These are phyloP conservation scores for Exophiala oligosperma DNA, from an alignment of 2,329 filamentous ascomycete genomes.

Conservation along the genomic window DNA sequence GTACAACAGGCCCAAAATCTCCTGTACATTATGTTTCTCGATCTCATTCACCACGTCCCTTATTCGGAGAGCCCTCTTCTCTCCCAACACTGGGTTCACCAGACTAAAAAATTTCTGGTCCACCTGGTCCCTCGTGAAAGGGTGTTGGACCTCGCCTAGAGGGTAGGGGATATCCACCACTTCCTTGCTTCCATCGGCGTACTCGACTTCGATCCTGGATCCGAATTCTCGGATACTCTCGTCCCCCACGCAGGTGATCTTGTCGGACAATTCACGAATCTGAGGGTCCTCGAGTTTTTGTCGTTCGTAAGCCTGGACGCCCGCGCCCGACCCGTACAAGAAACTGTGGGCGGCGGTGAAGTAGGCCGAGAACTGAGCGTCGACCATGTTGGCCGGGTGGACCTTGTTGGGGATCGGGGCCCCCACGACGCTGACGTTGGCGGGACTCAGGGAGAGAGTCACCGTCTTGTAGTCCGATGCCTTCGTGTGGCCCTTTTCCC, in stretches of 20 bases:
- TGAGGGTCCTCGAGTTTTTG: slow-evolving; percentile 17
- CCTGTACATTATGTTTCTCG: slow-evolving; percentile 18
- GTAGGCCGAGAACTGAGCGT: slow-evolving; percentile 38
- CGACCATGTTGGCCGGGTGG: slow-evolving; percentile 37
- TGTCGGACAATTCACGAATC: slow-evolving; percentile 20
- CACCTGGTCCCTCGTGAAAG: slow-evolving; percentile 25
- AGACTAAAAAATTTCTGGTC: slow-evolving; percentile 27
- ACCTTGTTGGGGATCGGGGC: slow-evolving; percentile 37
- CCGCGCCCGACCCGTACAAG: slow-evolving; percentile 22
- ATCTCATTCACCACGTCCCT: slow-evolving; percentile 29
- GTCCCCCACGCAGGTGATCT: slow-evolving; percentile 24
- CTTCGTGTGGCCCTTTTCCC: slow-evolving; percentile 1
- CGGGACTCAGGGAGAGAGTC: slow-evolving; percentile 16
- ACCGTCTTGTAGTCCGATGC: slow-evolving; percentile 16
- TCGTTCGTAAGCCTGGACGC: slow-evolving; percentile 17
- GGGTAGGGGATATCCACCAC: slow-evolving; percentile 24
- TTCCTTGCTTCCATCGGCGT: slow-evolving; percentile 15
- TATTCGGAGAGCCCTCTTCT: slow-evolving; percentile 10
- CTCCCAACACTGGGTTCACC: slow-evolving; percentile 18
- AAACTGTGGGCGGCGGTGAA: slow-evolving; percentile 34
- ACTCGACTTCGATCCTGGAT: slow-evolving; percentile 19
- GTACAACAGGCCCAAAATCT: slow-evolving; percentile 19
- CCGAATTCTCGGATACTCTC: slow-evolving; percentile 19
- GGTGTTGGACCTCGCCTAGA: slow-evolving; percentile 26
- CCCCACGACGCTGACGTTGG: slow-evolving; percentile 33